These are phyloP conservation scores for Multifurca ochricompacta DNA, from an alignment of 768 basidiomycete species.

Conservation along the genomic window DNA sequence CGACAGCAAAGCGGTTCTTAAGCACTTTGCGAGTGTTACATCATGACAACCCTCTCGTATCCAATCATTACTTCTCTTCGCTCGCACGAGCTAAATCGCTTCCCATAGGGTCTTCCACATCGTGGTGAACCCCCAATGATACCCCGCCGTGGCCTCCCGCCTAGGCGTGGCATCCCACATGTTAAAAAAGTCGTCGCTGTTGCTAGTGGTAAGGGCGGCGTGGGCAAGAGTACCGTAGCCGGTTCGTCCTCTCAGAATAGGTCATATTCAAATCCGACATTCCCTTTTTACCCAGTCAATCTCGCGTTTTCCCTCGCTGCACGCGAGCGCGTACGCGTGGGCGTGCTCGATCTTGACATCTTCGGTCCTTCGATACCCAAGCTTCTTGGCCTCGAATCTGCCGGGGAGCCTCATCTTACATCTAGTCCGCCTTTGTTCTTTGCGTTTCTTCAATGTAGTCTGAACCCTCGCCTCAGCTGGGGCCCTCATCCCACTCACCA, in stretches of 20 bases:
- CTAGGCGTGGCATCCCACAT: conserved; percentile 54
- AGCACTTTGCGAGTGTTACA: conserved; percentile 9
- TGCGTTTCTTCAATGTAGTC: background rate
- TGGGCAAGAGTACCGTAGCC: conserved; percentile 91
- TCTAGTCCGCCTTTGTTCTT: conserved; percentile 37
- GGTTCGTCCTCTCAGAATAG: conserved; percentile 38
- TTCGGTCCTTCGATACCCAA: conserved; percentile 94
- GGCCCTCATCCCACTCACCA: conserved; percentile 71
- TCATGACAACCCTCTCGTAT: conserved; percentile 55
- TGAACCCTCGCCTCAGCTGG: conserved; percentile 38
- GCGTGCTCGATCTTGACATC: conserved; percentile 89
- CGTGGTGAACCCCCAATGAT: conserved; percentile 19
- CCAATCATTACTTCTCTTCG: conserved; percentile 11
- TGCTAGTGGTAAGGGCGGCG: conserved; percentile 91
- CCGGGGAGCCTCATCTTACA: conserved; percentile 73
- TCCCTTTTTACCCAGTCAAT: conserved; percentile 46
- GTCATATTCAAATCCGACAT: background rate
- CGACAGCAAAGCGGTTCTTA: conserved; percentile 6
- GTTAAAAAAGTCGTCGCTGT: conserved; percentile 79
- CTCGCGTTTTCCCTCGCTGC: conserved; percentile 68
- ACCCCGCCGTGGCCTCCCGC: conserved; percentile 49
- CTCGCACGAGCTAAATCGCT: conserved; percentile 2
- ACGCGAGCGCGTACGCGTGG: conserved; percentile 45
- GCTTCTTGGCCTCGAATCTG: conserved; percentile 78
- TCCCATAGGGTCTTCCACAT: conserved; percentile 26